Percentiles rank a stretch among this genome's conserved stretches.
phyloP scores from a whole-genome alignment of 495 filamentous ascomycete genomes.

The Tricharina praecox region DNA sequence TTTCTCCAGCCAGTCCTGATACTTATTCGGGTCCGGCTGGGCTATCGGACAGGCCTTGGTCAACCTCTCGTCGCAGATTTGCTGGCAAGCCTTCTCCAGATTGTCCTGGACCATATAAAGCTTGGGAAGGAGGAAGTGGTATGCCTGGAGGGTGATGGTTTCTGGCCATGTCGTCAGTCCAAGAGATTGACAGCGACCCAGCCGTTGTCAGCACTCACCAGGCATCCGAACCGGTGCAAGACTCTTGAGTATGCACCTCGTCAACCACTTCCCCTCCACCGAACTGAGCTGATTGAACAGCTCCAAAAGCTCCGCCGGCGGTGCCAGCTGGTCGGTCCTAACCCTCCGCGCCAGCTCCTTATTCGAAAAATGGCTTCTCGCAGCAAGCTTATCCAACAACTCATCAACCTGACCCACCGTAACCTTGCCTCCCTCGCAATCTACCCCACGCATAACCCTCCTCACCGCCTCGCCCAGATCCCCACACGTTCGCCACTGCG shows the following conservation, averaged over 20 bases:
- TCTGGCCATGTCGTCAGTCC: slow-evolving; percentile 9
- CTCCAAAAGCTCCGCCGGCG: slow-evolving; percentile 29
- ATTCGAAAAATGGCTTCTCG: slow-evolving; percentile 50
- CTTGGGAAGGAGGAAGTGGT: slow-evolving; percentile 32
- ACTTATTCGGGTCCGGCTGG: slow-evolving; percentile 22
- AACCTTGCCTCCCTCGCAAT: slow-evolving; percentile 34
- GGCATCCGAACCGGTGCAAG: slow-evolving; percentile 45
- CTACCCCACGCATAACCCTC: slow-evolving; percentile 44
- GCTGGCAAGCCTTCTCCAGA: slow-evolving; percentile 26
- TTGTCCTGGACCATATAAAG: slow-evolving; percentile 15
- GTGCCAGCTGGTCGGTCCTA: slow-evolving; percentile 18
- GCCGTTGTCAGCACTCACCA: slow-evolving; percentile 14
- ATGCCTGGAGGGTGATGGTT: slow-evolving; percentile 23
- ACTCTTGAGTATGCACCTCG: slow-evolving; percentile 62
- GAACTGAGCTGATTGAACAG: slow-evolving; percentile 41
- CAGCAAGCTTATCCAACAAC: slow-evolving; percentile 45
- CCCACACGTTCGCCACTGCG: slow-evolving; percentile 40
- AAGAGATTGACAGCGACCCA: no score
- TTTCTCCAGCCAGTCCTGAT: slow-evolving; percentile 12
- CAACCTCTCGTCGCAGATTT: slow-evolving; percentile 32
- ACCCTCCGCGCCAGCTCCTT: slow-evolving; percentile 39
- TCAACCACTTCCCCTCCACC: slow-evolving; percentile 77
- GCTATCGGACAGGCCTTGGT: slow-evolving; percentile 22
- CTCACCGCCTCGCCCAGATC: slow-evolving; percentile 59
- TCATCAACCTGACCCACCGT: slow-evolving; percentile 61